These are phyloP conservation scores for Xanthoconium purpureum DNA, from an alignment of 768 basidiomycete species.

Conservation along the genomic window DNA sequence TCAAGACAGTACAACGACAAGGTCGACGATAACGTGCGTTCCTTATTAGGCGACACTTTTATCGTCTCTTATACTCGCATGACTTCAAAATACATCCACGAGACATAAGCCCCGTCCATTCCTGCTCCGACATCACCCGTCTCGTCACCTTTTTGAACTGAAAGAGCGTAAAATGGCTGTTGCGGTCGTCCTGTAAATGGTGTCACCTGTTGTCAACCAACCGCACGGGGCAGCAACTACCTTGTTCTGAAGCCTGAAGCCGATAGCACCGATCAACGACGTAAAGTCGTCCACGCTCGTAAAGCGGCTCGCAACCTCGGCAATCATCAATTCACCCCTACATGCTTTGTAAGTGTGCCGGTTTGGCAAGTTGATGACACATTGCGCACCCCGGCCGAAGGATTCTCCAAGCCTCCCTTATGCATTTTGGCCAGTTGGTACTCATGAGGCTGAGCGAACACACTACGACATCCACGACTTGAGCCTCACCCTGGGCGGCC, in stretches of 20 bases:
- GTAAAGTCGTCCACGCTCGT: constrained; percentile 64
- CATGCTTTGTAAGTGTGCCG: constrained; percentile 7
- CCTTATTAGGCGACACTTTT: neutral
- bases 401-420: constrained; percentile 87
- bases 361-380: neutral
- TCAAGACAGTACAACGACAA: constrained; percentile 6
- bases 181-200: constrained; percentile 62
- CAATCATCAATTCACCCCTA: constrained; percentile 81
- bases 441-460: constrained; percentile 97
- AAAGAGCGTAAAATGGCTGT: constrained; percentile 83
- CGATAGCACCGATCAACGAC: constrained; percentile 58
- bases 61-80: constrained; percentile 91
- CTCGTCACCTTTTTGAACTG: constrained; percentile 67
- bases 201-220: constrained; percentile 1
- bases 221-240: constrained; percentile 35
- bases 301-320: constrained; percentile 88
- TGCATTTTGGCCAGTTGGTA: constrained; percentile 89
- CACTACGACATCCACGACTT: constrained; percentile 86
- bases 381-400: constrained; percentile 71
- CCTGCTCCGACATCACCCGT: constrained; percentile 46
- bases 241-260: constrained; percentile 71
- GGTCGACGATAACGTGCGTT: neutral
- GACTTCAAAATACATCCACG: constrained; percentile 68
- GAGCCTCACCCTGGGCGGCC: constrained; percentile 53
- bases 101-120: constrained; percentile 56